Base-by-base conservation (phyloP, 2,329 filamentous ascomycete species). In the Beauveria caledonica region DNA sequence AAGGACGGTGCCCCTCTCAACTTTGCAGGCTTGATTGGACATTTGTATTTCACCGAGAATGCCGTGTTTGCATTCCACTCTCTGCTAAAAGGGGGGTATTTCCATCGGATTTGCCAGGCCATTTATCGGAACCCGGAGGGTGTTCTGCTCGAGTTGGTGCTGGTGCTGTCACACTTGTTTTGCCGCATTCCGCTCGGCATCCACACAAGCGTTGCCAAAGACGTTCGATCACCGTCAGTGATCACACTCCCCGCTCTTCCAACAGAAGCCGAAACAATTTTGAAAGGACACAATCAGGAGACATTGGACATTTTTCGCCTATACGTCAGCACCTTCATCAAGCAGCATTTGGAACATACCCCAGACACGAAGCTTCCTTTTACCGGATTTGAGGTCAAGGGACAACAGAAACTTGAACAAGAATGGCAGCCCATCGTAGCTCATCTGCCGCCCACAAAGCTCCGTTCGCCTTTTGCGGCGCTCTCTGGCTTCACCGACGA, bases 41-140 rank as follows among this genome's bases (percentile, higher is more conserved):
- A 92, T 71, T 74, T 93, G 1, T 92, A 92, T 73, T 91, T 86
- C 66, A 88, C 86, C 0, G 88, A 92, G 66, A 90, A 88, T 66
- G 84, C 86, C 0, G 84, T 83, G 5, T 92, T 92, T 68, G 87
- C 88, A 0, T 90, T 92, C 72, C 89, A 92, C 68, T 84, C 87
- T 1, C 76, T 93, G 10, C 74, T 93, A 1, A 86, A 85, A 62
- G 82, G 80, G 3, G 88, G 88, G 0, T 92, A 88, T 67, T 88
- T 92, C 69, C 75, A 79, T 62, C 54, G 77, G 23, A 72, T 92
- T 0, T 90, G 87, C 68, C 76, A 76, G 2, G 75, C 81, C 17
- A 77, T 89, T 40, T 71, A 81, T 48, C 73, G 69, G 3, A 78
- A 79, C 17, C 77, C 78, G 1, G 72, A 81, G 17, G 64, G 70